phyloP scores from a whole-genome alignment of 139 green algal species.

The Coelastrella sp. region DNA sequence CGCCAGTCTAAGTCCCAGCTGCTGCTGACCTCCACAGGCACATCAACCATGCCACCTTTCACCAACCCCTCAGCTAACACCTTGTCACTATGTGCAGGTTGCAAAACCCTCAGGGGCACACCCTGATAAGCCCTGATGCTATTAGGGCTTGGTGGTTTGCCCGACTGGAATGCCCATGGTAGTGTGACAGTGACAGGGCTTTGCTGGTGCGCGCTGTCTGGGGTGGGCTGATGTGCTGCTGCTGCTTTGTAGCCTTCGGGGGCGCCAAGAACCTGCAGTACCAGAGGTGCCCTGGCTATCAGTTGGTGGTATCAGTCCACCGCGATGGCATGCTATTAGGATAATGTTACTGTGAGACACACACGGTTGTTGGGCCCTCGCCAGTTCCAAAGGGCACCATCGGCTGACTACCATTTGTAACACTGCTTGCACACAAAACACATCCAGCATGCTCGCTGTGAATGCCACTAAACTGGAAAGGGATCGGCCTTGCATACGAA shows the following conservation, averaged over 20 bases:
- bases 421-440: too few species aligned
- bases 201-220: not conserved
- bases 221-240: slow-evolving; percentile 6
- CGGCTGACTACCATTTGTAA: too few species aligned
- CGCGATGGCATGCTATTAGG: not conserved
- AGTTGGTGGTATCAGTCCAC: not conserved
- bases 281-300: not conserved
- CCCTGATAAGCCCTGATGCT: not conserved
- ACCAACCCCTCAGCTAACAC: too few species aligned
- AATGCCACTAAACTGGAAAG: too few species aligned
- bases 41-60: too few species aligned
- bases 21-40: not conserved
- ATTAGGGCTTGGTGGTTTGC: too few species aligned
- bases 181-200: not conserved
- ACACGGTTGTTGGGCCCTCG: too few species aligned
- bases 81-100: too few species aligned
- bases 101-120: not conserved
- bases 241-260: slow-evolving; percentile 20
- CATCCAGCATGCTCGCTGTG: too few species aligned
- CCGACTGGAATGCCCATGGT: too few species aligned
- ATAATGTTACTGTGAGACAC: not conserved
- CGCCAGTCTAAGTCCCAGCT: slow-evolving; percentile 13
- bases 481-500: too few species aligned
- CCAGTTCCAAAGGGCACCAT: too few species aligned
- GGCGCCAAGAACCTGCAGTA: slow-evolving; percentile 27